Evolutionary conservation across 495 filamentous ascomycete species (phyloP), one percentile per base, ranked within the genome.

Genomic region (Venustampulla echinocandica): DNA sequence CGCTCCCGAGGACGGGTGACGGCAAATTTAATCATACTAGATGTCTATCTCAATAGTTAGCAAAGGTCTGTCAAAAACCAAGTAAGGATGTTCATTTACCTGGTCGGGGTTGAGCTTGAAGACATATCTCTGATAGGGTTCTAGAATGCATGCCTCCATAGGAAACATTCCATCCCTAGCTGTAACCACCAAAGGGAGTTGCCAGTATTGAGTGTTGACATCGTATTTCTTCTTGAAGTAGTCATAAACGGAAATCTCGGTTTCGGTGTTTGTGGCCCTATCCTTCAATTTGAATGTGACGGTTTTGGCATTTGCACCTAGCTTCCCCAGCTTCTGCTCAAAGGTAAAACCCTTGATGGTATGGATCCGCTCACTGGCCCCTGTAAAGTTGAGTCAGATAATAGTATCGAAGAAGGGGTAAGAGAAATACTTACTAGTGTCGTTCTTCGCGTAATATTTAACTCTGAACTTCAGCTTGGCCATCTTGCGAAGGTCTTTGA

Each of bases 1-100:
- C 90, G 85, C 20, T 79, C 55, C 0, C 50, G 33, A 0, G 92
- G 92, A 1, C 77, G 72, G 43, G 72, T 69, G 0, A 76, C 75
- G 1, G 89, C 87, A 61, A 85, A 87, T 59, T 82, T 87, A 64
- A 98, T 94, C 90, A 98, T 96, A 7, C 75, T 57, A 0, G 74
- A 60, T 0, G 88, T 92, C 71, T 74, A 62, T 1, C 13, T n/a
- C n/a, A n/a, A n/a, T n/a, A n/a, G n/a, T n/a, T n/a, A 7, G 75
- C 57, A 0, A 74, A 60, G 0, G 88, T 92, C 70, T 74, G 61
- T 1, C 13, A 27, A 19, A 28, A 35, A 6, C 28, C 18, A 42
- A 42, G 10, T 1, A 0, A 33, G 11, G 19, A 28, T 17, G 10
- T 5, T 7, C 1, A 18, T 21, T 38, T 53, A 54, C 55, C 22